Evolutionary conservation across 768 basidiomycete species (phyloP), one percentile per base, ranked within the genome.

Genomic region (Lentinula edodes): DNA sequence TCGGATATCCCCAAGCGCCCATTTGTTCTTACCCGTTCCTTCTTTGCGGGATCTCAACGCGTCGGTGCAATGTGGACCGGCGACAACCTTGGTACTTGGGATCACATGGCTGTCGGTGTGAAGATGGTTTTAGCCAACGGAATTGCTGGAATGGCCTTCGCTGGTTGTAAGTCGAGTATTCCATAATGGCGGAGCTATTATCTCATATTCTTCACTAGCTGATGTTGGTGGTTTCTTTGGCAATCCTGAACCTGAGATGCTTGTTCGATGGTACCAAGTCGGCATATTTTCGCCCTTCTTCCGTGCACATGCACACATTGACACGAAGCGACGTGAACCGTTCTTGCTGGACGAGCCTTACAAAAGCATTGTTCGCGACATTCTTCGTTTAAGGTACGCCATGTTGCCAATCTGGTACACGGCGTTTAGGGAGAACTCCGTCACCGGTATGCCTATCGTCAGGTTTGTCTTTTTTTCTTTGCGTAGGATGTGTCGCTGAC

Each of bases 221-320:
- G 97, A 99, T 68, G 95, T 98, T 57, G 96, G 97, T 18, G 97
- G 97, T 15, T 99, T 98, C 87, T 98, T 98, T 70, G 95, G 96
- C 16, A 95, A 98, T 73, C 95, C 97, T 0, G 86, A 89, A 50
- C 82, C 90, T 0, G 97, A 98, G 69, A 93, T 98, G 87, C 85
- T 99, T 38, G 88, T 95, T 8, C 82, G 97, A 52, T 99, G 96
- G 95, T 98, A 99, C 67, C 93, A 91, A 76, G 91, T 96, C 54
- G 97, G 97, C 28, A 85, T 87, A 1, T 96, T 98, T 74, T 88
- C 88, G 57, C 96, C 97, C 6, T 99, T 99, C 86, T 95, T 98
- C 88, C 86, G 97, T 62, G 97, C 96, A 1, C 97, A 99, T 73
- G 96, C 95, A 10, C 96, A 98, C 72, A 88, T 98, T 68, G 96